Percentiles rank a stretch among this genome's conserved stretches.
Conservation (phyloP, 73 alveolate genomes). For the Tetrahymena thermophila region DNA sequence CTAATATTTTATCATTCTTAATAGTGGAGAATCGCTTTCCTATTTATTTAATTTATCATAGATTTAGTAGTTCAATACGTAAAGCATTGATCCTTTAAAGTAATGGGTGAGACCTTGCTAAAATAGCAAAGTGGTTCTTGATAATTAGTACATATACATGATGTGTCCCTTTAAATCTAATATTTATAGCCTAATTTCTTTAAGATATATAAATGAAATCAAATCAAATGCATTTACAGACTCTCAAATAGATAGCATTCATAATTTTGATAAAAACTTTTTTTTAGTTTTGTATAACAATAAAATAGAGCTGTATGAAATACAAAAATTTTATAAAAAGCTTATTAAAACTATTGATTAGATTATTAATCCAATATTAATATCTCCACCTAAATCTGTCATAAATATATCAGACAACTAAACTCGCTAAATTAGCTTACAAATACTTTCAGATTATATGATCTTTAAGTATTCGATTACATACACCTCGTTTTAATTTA, state of each 20-base stretch:
- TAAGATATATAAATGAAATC: not conserved
- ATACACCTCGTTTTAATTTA: not conserved
- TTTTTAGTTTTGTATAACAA: not conserved
- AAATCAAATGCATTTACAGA: not conserved
- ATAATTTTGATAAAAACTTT: not conserved
- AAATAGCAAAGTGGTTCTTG: not conserved
- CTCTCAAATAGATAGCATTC: not conserved
- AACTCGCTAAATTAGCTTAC: not conserved
- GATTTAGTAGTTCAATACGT: not conserved
- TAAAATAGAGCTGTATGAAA: not conserved
- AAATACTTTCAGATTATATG: not conserved
- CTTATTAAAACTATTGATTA: not conserved
- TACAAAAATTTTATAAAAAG: not conserved
- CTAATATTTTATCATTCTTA: not conserved
- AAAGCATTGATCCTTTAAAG: not conserved
- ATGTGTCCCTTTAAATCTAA: not conserved
- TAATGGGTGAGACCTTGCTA: not conserved
- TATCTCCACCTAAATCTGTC: not conserved
- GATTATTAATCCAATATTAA: not conserved
- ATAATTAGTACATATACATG: not conserved
- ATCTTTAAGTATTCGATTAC: not conserved
- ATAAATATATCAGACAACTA: not conserved
- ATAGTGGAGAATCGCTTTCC: not conserved
- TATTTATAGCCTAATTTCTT: not conserved
- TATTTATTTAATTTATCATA: not conserved